Conservation (phyloP, 1,284 basidiomycete genomes). For the Vanrija humicola region DNA sequence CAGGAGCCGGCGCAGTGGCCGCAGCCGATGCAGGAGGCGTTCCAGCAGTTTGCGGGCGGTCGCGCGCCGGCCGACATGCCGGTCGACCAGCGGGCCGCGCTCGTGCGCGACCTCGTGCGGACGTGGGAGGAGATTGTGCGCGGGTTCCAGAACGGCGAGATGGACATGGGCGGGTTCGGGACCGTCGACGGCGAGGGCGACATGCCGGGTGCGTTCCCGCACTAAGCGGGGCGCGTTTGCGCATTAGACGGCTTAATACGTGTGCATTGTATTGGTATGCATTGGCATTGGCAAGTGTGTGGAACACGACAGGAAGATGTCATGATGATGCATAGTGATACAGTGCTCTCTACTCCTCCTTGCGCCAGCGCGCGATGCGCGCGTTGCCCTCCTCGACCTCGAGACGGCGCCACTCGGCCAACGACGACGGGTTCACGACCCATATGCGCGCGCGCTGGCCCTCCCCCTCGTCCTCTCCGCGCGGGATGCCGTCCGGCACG, state of each 20-base stretch:
- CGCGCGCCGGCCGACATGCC: constrained; percentile 10
- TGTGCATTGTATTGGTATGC: neutral
- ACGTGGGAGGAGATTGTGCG: constrained; percentile 16
- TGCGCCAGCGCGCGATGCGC: neutral
- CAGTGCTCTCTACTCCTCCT: neutral
- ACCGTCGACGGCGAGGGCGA: constrained; percentile 1
- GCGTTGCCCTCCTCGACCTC: constrained; percentile 35
- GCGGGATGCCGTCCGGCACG: constrained; percentile 30
- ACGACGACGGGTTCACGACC: constrained; percentile 43
- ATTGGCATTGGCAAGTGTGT: neutral
- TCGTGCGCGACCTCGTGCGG: constrained; percentile 12
- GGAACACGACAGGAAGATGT: neutral
- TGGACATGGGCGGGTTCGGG: constrained; percentile 1
- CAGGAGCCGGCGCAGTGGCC: constrained; percentile 12
- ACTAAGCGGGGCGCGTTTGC: constrained; percentile 17
- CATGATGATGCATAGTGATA: neutral
- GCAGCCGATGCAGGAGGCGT: constrained; percentile 11
- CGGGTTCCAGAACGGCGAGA: constrained; percentile 7
- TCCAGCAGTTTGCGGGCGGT: constrained; percentile 11
- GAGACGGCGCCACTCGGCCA: constrained; percentile 42
- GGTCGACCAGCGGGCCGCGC: constrained; percentile 7
- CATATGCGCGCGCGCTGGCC: constrained; percentile 26
- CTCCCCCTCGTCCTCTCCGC: neutral
- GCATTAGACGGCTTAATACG: constrained; percentile 1
- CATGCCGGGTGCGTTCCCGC: neutral